phyloP scores from a whole-genome alignment of 2,329 filamentous ascomycete species.

The Ophiocordyceps camponoti-rufipedis region DNA sequence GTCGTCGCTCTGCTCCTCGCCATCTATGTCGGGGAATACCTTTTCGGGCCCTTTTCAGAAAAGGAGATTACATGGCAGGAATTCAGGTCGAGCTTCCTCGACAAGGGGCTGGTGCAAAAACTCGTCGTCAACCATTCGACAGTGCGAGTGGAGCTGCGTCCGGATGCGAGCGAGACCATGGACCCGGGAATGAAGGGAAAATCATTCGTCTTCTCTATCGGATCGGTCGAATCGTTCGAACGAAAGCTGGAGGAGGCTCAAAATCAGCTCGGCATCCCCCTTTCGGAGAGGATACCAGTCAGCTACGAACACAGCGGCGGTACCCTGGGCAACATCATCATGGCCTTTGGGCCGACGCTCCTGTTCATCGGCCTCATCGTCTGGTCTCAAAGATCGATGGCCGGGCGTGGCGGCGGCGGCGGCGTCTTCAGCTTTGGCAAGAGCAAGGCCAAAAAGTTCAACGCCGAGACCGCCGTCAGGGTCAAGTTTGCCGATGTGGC shows the following conservation, averaged over 20 bases:
- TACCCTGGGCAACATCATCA: slow-evolving; percentile 53
- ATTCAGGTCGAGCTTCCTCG: slow-evolving; percentile 79
- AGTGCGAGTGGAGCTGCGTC: slow-evolving; percentile 66
- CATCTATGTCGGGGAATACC: slow-evolving; percentile 24
- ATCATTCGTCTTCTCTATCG: slow-evolving; percentile 81
- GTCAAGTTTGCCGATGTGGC: slow-evolving; percentile 95
- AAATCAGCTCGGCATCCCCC: slow-evolving; percentile 68
- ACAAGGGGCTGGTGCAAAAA: slow-evolving; percentile 91
- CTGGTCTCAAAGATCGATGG: slow-evolving; percentile 62
- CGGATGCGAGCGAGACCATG: slow-evolving; percentile 42
- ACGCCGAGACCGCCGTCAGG: slow-evolving; percentile 89
- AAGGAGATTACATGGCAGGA: slow-evolving; percentile 95
- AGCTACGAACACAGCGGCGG: slow-evolving; percentile 67
- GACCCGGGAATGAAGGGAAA: slow-evolving; percentile 9
- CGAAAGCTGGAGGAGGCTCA: slow-evolving; percentile 76
- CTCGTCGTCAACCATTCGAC: slow-evolving; percentile 54
- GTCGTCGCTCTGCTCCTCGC: slow-evolving; percentile 26
- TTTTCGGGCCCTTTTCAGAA: slow-evolving; percentile 24
- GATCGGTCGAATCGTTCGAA: slow-evolving; percentile 87
- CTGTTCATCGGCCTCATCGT: slow-evolving; percentile 70
- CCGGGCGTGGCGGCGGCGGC: slow-evolving; percentile 43
- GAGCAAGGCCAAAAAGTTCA: slow-evolving; percentile 92
- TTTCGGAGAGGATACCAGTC: slow-evolving; percentile 79
- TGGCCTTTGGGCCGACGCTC: slow-evolving; percentile 70
- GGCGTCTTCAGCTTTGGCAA: slow-evolving; percentile 93